These are phyloP conservation scores for Fagus sylvatica DNA, from an alignment of 306 rosid genomes.

Conservation along the genomic window DNA sequence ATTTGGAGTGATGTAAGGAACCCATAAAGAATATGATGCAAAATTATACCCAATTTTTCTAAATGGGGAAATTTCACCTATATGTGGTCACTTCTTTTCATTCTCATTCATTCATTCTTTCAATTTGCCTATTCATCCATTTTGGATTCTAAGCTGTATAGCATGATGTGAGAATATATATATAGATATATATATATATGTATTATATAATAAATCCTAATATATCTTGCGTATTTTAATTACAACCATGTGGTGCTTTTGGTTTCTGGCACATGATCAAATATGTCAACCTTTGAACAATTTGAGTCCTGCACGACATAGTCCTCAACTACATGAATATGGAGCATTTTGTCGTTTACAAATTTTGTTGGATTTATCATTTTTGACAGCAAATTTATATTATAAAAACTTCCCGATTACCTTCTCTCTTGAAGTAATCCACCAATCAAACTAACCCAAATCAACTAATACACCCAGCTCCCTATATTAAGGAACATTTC, in stretches of 20 bases:
- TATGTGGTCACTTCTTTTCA: no score
- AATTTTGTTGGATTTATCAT: neutral
- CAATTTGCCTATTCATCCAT: conserved; percentile 21
- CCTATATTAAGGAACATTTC: neutral
- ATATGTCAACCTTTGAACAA: conserved; percentile 24
- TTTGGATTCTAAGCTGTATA: conserved; percentile 45
- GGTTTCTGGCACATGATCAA: conserved; percentile 43
- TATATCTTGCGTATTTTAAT: conserved; percentile 29
- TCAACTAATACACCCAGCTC: neutral
- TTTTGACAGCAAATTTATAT: neutral
- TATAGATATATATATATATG: no score
- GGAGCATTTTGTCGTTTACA: conserved; percentile 24
- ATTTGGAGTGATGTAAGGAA: no score
- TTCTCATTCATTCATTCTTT: conserved; percentile 6
- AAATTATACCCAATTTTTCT: neutral
- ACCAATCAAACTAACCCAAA: neutral
- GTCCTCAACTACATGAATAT: conserved; percentile 31
- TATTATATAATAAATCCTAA: conserved; percentile 24
- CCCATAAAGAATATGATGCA: neutral
- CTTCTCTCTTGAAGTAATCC: neutral
- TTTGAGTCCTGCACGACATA: conserved; percentile 70
- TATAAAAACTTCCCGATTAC: neutral
- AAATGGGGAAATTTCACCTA: neutral
- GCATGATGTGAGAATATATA: conserved; percentile 44
- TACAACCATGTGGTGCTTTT: conserved; percentile 38